Percentiles rank a stretch among this genome's conserved stretches.
These are phyloP conservation scores for Pichia deserticola DNA, from an alignment of 805 yeast genomes.

Conservation along the genomic window DNA sequence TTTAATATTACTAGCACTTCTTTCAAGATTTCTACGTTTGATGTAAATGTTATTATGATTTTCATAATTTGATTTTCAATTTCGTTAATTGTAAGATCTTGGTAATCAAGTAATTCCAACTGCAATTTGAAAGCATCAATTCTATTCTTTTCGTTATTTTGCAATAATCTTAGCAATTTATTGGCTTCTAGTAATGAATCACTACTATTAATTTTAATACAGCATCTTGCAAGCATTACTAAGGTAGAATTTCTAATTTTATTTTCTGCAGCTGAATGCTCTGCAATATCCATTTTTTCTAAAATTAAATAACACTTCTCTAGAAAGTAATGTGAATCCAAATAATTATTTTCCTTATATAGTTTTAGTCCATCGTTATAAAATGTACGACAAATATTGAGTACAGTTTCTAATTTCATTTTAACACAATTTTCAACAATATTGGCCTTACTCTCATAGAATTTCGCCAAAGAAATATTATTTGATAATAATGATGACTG, in stretches of 20 bases:
- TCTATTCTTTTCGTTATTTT: slow-evolving; percentile 21
- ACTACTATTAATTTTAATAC: slow-evolving; percentile 19
- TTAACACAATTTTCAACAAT: slow-evolving; percentile 8
- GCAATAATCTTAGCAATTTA: slow-evolving; percentile 18
- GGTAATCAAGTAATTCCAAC: slow-evolving; percentile 18
- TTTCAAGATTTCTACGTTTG: slow-evolving; percentile 13
- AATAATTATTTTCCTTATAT: slow-evolving; percentile 4
- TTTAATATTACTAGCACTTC: slow-evolving; percentile 11
- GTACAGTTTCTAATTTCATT: slow-evolving; percentile 13
- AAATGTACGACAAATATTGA: slow-evolving; percentile 28
- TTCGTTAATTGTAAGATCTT: slow-evolving; percentile 8
- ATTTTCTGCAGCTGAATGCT: slow-evolving; percentile 9
- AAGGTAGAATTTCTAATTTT: slow-evolving; percentile 20
- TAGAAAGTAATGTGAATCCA: slow-evolving; percentile 12
- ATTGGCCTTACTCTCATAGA: slow-evolving; percentile 28
- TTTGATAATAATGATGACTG: slow-evolving; percentile 25
- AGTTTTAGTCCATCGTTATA: slow-evolving; percentile 24
- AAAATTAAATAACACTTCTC: slow-evolving; percentile 14
- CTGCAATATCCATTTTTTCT: slow-evolving; percentile 6
- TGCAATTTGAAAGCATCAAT: slow-evolving; percentile 27
- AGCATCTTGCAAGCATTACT: slow-evolving; percentile 21
- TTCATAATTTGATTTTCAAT: slow-evolving; percentile 30
- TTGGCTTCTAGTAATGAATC: slow-evolving; percentile 15
- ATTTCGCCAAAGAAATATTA: slow-evolving; percentile 30
- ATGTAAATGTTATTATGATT: slow-evolving; percentile 28